phyloP scores from a whole-genome alignment of 2,329 filamentous ascomycete species.

The Cladorrhinum sp. region DNA sequence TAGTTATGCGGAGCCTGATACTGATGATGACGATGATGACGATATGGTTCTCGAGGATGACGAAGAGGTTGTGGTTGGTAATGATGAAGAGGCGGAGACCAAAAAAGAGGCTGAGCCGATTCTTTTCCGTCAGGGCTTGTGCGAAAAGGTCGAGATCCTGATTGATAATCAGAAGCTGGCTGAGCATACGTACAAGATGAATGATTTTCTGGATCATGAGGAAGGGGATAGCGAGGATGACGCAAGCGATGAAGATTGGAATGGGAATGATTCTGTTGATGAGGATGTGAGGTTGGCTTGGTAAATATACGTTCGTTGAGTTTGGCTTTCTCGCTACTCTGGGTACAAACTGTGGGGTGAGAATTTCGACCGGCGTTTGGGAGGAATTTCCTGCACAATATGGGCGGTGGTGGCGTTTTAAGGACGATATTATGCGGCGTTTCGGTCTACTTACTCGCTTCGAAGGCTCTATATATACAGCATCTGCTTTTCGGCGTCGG shows the following conservation, averaged over 20 bases:
- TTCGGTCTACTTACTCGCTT: no score
- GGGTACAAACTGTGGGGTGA: not conserved
- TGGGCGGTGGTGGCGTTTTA: no score
- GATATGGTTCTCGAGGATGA: constrained; percentile 23
- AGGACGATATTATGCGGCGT: no score
- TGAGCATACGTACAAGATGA: constrained; percentile 66
- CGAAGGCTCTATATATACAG: no score
- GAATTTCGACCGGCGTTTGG: no score
- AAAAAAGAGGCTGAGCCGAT: constrained; percentile 12
- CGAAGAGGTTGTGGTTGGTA: constrained; percentile 10
- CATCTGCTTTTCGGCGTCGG: no score
- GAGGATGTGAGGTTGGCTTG: constrained; percentile 21
- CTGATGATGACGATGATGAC: constrained; percentile 44
- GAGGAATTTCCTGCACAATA: no score
- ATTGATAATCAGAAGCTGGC: constrained; percentile 74
- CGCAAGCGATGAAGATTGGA: constrained; percentile 49
- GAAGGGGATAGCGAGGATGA: constrained; percentile 45
- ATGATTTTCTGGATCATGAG: constrained; percentile 61
- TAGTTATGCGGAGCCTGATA: constrained; percentile 47
- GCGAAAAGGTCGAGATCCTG: constrained; percentile 65
- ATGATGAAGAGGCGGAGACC: not conserved
- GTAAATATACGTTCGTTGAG: constrained; percentile 16
- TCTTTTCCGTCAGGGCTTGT: constrained; percentile 57
- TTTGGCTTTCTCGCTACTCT: not conserved
- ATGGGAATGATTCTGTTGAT: constrained; percentile 51